phyloP scores from a whole-genome alignment of 495 filamentous ascomycete species.

The Podospora pseudoanserina region DNA sequence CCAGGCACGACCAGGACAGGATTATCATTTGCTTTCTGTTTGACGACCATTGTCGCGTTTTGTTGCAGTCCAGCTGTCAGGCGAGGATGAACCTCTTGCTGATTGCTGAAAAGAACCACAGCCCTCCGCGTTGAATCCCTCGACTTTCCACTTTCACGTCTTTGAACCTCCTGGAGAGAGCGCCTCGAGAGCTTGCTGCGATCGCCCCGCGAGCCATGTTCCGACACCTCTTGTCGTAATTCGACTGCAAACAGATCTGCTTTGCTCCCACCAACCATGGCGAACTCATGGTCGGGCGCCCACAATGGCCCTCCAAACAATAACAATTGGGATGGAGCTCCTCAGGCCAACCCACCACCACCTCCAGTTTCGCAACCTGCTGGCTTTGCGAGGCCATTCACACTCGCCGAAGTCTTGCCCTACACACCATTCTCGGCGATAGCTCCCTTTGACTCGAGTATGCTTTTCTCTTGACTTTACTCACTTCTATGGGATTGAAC shows the following conservation, averaged over 20 bases:
- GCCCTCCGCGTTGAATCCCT: not conserved
- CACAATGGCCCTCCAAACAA: conserved; percentile 24
- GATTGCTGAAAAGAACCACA: not conserved
- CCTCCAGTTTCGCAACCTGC: conserved; percentile 2
- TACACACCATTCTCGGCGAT: conserved; percentile 90
- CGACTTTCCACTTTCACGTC: not conserved
- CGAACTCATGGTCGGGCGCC: conserved; percentile 28
- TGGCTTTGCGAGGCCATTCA: conserved; percentile 37
- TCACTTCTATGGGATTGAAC: not conserved
- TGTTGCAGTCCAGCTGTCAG: not conserved
- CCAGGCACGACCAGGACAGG: not conserved
- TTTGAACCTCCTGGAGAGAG: not conserved
- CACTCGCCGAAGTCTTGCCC: conserved; percentile 79
- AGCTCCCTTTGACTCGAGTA: conserved; percentile 81
- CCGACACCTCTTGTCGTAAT: conserved; percentile 23
- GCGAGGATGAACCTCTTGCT: not conserved
- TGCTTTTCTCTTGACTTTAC: conserved; percentile 8
- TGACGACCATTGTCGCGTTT: not conserved
- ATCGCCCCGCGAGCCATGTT: conserved; percentile 1
- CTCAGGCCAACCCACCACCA: not conserved
- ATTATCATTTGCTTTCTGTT: not conserved
- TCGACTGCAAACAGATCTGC: conserved; percentile 3
- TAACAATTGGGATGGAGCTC: not conserved
- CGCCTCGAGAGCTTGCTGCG: not conserved
- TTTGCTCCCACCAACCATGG: conserved; percentile 29